A percentile compares a stretch with the other conserved stretches of the same genome.
phyloP scores from a whole-genome alignment of 1,139 yeast species.

The Yamadazyma aaseri region DNA sequence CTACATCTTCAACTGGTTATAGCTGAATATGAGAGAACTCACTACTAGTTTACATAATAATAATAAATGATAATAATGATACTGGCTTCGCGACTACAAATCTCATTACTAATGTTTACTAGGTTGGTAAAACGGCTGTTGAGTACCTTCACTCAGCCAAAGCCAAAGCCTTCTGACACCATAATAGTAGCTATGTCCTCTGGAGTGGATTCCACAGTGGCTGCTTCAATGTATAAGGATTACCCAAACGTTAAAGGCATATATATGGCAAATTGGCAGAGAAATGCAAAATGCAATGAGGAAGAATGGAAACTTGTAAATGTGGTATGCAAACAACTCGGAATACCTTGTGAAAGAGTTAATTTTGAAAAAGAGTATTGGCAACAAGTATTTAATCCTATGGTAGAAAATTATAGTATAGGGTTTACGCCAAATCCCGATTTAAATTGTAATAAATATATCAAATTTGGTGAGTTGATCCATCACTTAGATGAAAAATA shows the following conservation, averaged over 20 bases:
- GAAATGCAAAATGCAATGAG: slow-evolving; percentile 72
- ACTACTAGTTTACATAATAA: neutral
- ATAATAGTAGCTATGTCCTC: slow-evolving; percentile 91
- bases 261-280: slow-evolving; percentile 92
- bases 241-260: slow-evolving; percentile 68
- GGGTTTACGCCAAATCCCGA: slow-evolving; percentile 97
- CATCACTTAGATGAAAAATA: slow-evolving; percentile 47
- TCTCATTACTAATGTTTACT: slow-evolving; percentile 4
- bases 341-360: slow-evolving; percentile 71
- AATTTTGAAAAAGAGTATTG: slow-evolving; percentile 91
- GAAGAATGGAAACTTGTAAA: slow-evolving; percentile 87
- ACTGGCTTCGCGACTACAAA: neutral
- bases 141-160: slow-evolving; percentile 29
- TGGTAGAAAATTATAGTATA: slow-evolving; percentile 65
- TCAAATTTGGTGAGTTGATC: slow-evolving; percentile 80
- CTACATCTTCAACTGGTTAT: neutral
- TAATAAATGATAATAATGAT: neutral
- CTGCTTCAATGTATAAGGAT: slow-evolving; percentile 65
- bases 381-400: slow-evolving; percentile 88
- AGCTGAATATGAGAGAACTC: neutral
- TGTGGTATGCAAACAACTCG: slow-evolving; percentile 55
- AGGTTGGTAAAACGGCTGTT: slow-evolving; percentile 2
- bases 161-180: slow-evolving; percentile 54
- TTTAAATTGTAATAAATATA: slow-evolving; percentile 76
- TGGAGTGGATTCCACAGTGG: slow-evolving; percentile 93